Percentiles rank a stretch among this genome's conserved stretches.
Conservation (phyloP, 352 stramenopile species). For the Phytophthora citricola region DNA sequence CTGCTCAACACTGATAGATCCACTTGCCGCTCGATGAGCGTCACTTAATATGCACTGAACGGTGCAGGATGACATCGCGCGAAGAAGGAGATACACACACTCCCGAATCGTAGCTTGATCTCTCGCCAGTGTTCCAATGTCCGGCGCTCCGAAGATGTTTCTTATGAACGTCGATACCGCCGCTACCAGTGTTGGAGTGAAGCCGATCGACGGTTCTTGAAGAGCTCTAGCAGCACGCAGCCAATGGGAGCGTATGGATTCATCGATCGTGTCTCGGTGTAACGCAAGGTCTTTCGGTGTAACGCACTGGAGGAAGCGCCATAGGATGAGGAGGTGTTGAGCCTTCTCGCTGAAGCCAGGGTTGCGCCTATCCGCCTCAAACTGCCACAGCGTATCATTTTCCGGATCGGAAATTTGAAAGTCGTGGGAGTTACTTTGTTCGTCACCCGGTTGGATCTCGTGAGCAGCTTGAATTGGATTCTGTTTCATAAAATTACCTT, state of each 20-base stretch:
- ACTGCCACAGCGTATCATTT: slow-evolving; percentile 10
- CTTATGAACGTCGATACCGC: slow-evolving; percentile 7
- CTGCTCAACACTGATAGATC: too few relatives aligned
- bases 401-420: too few relatives aligned
- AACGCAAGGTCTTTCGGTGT: not conserved
- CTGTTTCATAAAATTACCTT: too few relatives aligned
- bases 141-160: slow-evolving; percentile 1
- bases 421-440: too few relatives aligned
- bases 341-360: slow-evolving; percentile 17
- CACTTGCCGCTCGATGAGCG: not conserved
- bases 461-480: too few relatives aligned
- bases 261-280: not conserved
- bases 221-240: not conserved
- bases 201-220: not conserved
- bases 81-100: slow-evolving; percentile 10
- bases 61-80: slow-evolving; percentile 3
- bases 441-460: too few relatives aligned
- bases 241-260: slow-evolving; percentile 13
- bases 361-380: not conserved
- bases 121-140: not conserved
- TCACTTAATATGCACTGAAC: slow-evolving; percentile 7
- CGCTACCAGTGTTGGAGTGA: slow-evolving; percentile 2
- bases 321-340: slow-evolving; percentile 24
- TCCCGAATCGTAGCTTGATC: slow-evolving; percentile 6
- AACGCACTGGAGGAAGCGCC: slow-evolving; percentile 15